Evolutionary conservation across 495 filamentous ascomycete species (phyloP), one percentile per base, ranked within the genome.

Genomic region (Schizothecium vesticola): DNA sequence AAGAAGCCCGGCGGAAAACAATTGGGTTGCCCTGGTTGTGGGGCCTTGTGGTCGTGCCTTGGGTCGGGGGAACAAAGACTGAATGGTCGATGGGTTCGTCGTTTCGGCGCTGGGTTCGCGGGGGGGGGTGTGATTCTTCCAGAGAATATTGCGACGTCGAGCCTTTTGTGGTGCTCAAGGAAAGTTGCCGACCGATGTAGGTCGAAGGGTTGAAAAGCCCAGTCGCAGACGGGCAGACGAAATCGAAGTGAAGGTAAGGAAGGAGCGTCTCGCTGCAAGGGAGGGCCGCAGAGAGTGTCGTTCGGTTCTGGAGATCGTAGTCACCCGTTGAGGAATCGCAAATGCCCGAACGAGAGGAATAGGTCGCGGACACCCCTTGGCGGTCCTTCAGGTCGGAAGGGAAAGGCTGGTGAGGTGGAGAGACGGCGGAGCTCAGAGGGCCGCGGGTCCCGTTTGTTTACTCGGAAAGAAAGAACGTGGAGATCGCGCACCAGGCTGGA

Each of bases 401-500:
- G 19, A 51, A 8, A 51, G 19, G 19, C 16, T 7, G 16, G 43
- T 2, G 43, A 51, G 43, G 33, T 19, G 43, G 43, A 19, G 43
- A 51, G 43, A 51, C 16, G 43, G 43, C 43, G 16, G 43, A 51
- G 16, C 16, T 62, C 29, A 8, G 12, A 33, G 31, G 11, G 1
- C 31, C 10, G 31, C 31, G 31, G 31, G 43, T 6, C 33, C 61
- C 36, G 23, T 51, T 55, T 64, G 61, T 64, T 64, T 24, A 63
- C 51, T 31, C 16, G 63, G 59, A 68, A 56, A 59, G 29, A 33
- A 56, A 64, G 29, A 33, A 55, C 59, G 67, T 29, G 22, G 43
- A 63, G 51, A 19, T 56, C n/a, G 9, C 16, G 59, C 59, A 25
- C 58, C 65, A 36, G 59, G 59, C 43, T 64, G 67, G 61, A 69